A percentile compares a stretch with the other conserved stretches of the same genome.
Conservation (phyloP, 176 grass and related monocot genomes). For the Eleusine coracana region DNA sequence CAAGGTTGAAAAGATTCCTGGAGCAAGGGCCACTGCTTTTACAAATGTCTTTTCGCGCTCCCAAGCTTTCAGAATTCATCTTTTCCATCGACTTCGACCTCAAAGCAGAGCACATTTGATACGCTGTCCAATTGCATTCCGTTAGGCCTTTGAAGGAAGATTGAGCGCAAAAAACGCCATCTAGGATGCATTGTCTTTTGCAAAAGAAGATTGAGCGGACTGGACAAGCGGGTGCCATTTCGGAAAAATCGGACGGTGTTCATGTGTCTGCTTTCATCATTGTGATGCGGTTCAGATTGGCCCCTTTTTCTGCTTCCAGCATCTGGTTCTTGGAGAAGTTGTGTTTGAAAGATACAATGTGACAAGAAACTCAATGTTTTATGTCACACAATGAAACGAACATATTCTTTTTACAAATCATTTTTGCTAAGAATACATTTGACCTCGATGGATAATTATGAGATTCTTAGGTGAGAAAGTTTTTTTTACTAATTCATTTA, state of each 20-base stretch:
- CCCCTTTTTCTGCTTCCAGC: not conserved
- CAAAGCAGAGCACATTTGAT: not conserved
- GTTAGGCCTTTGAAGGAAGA: not conserved
- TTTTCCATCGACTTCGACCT: not conserved
- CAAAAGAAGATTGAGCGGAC: slow-evolving; percentile 11
- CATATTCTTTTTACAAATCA: not conserved
- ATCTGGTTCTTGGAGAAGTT: slow-evolving; percentile 7
- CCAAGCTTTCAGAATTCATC: not conserved
- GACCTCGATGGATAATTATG: not conserved
- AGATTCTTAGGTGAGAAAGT: not conserved
- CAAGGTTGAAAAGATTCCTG: slow-evolving; percentile 35
- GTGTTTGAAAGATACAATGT: not conserved
- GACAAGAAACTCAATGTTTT: not conserved
- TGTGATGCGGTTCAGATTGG: not conserved
- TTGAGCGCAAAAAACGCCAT: not conserved
- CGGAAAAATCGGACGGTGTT: not conserved
- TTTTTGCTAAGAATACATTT: not conserved
- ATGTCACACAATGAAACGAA: not conserved
- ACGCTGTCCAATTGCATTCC: not conserved
- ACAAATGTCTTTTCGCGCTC: not conserved
- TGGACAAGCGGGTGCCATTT: not conserved
- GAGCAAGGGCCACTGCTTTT: slow-evolving; percentile 20
- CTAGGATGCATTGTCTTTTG: not conserved
- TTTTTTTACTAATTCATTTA: not conserved
- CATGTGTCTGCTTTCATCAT: not conserved